phyloP scores from a whole-genome alignment of 1,284 basidiomycete genomes.

The Trichosporon sp. region DNA sequence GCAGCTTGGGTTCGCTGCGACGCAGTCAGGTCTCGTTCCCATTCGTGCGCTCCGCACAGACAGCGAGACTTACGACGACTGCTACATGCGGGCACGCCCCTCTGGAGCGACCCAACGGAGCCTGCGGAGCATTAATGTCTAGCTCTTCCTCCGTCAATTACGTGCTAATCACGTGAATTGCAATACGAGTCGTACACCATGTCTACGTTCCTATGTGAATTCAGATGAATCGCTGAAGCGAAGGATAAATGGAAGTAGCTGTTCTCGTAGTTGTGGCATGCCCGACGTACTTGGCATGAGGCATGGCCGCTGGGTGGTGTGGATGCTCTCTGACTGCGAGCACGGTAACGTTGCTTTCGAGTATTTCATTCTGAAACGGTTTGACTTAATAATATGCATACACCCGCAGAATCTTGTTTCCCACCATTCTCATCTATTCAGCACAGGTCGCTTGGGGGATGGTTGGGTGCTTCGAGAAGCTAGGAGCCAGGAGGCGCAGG shows the following conservation, averaged over 20 bases:
- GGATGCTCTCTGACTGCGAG: no score
- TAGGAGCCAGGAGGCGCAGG: not conserved
- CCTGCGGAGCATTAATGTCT: constrained; percentile 2
- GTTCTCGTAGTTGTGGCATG: no score
- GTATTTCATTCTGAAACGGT: constrained; percentile 10
- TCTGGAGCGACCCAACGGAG: not conserved
- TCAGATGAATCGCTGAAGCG: not conserved
- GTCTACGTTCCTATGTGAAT: not conserved
- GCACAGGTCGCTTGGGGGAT: not conserved
- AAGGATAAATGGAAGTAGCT: not conserved
- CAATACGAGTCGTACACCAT: not conserved
- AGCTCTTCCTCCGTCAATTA: constrained; percentile 7
- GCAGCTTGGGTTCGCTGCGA: not conserved
- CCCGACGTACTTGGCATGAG: not conserved
- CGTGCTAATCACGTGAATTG: constrained; percentile 14
- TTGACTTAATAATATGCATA: constrained; percentile 14
- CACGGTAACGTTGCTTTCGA: not conserved
- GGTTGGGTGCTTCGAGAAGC: constrained; percentile 1
- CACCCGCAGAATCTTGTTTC: constrained; percentile 15
- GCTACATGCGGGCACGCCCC: not conserved
- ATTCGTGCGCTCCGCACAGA: not conserved
- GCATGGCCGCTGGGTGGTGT: no score
- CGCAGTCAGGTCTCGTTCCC: not conserved
- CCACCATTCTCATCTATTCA: not conserved
- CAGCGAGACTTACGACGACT: not conserved